Percentiles rank a stretch among this genome's conserved stretches.
Conservation (phyloP, 2,329 filamentous ascomycete genomes). For the Aspergillus thermomutatus region DNA sequence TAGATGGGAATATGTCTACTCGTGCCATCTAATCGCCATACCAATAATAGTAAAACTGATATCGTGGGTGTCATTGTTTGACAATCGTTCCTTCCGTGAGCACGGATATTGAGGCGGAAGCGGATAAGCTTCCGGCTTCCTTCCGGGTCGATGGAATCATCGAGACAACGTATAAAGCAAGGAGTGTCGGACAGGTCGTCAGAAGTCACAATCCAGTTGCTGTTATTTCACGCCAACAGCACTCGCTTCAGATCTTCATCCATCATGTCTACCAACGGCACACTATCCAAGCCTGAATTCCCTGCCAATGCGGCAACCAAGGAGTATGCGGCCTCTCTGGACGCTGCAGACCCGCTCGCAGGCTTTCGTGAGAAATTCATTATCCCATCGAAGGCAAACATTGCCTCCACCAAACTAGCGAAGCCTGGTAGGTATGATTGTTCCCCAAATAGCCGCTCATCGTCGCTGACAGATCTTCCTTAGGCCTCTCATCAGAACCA, state of each 20-base stretch:
- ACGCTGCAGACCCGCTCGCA: slow-evolving; percentile 58
- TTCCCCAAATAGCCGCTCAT: background rate
- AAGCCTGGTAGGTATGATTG: slow-evolving; percentile 28
- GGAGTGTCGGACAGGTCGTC: background rate
- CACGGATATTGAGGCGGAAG: slow-evolving; percentile 16
- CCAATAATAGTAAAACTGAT: background rate
- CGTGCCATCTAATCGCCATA: background rate
- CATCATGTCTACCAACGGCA: slow-evolving; percentile 11
- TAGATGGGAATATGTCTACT: background rate
- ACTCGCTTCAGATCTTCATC: background rate
- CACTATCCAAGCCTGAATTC: slow-evolving; percentile 25
- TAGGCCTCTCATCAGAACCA: slow-evolving; percentile 35
- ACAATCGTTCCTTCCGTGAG: background rate
- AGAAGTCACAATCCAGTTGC: background rate
- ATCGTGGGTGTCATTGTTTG: background rate
- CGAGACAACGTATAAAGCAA: background rate
- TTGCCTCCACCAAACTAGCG: slow-evolving; percentile 61
- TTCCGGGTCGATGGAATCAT: background rate
- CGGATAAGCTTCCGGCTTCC: slow-evolving; percentile 22
- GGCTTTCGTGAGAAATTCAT: slow-evolving; percentile 68
- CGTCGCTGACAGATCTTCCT: slow-evolving; percentile 8
- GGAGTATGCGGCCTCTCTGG: slow-evolving; percentile 49
- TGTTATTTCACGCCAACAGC: background rate
- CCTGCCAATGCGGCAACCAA: slow-evolving; percentile 28
- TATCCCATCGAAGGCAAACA: slow-evolving; percentile 70